These are phyloP conservation scores for Podospora pseudocomata DNA, from an alignment of 495 filamentous ascomycete genomes.

Conservation along the genomic window DNA sequence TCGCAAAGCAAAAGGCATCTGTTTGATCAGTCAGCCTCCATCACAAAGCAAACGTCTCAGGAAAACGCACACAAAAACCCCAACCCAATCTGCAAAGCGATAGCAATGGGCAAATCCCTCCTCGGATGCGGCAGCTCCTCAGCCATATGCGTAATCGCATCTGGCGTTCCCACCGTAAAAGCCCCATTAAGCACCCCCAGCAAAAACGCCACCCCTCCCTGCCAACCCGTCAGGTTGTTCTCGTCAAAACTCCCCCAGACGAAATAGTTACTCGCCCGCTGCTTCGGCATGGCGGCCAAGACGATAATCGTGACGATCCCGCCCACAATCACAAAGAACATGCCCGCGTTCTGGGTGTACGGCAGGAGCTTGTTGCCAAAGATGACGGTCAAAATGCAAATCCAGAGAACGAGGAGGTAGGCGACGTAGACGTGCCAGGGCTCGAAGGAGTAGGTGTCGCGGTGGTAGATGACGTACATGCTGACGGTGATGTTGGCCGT, in stretches of 20 bases:
- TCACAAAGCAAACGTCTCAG: background rate
- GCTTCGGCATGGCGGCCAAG: conserved; percentile 67
- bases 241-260: conserved; percentile 59
- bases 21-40: background rate
- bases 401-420: conserved; percentile 65
- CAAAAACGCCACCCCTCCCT: conserved; percentile 71
- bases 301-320: conserved; percentile 70
- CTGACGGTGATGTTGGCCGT: conserved; percentile 63
- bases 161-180: conserved; percentile 75
- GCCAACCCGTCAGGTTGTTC: conserved; percentile 66
- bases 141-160: conserved; percentile 67
- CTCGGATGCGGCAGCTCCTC: conserved; percentile 73
- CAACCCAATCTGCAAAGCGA: conserved; percentile 54
- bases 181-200: conserved; percentile 82
- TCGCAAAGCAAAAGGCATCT: conserved; percentile 68
- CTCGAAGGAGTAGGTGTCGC: conserved; percentile 53
- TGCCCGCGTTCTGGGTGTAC: conserved; percentile 59
- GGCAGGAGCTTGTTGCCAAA: conserved; percentile 69
- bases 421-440: conserved; percentile 75
- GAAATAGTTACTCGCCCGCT: conserved; percentile 53
- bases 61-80: conserved; percentile 51
- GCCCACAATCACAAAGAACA: conserved; percentile 66
- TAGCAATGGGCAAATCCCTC: conserved; percentile 60
- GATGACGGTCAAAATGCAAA: conserved; percentile 59
- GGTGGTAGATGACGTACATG: conserved; percentile 71